These are phyloP conservation scores for Colletotrichum spaethianum DNA, from an alignment of 2,329 filamentous ascomycete species.

Conservation along the genomic window DNA sequence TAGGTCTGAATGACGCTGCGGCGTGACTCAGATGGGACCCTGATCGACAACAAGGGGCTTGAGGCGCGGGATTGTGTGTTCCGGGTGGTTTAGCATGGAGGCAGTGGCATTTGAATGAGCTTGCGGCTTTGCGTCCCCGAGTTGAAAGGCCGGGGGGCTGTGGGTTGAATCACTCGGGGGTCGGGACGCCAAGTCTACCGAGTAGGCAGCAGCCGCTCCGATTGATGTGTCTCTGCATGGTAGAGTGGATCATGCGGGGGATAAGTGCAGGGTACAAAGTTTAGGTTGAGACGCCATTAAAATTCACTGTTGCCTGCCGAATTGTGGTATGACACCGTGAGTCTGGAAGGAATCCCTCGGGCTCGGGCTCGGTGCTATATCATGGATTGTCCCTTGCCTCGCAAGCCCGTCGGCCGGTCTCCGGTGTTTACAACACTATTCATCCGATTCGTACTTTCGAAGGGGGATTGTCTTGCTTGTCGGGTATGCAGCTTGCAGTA, in stretches of 20 bases:
- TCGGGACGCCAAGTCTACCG: conserved; percentile 20
- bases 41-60: neutral
- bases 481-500: neutral
- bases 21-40: conserved; percentile 1
- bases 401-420: conserved; percentile 13
- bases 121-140: neutral
- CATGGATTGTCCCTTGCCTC: neutral
- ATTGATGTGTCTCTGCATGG: neutral
- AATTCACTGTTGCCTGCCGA: neutral
- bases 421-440: neutral
- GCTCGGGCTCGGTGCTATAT: neutral
- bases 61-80: neutral
- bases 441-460: neutral
- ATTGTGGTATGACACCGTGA: neutral
- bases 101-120: neutral
- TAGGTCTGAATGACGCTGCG: neutral
- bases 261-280: neutral
- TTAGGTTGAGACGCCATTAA: neutral
- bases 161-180: conserved; percentile 5
- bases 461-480: neutral
- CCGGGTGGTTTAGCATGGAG: neutral
- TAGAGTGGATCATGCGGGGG: neutral
- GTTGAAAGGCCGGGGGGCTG: neutral
- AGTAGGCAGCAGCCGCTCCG: conserved; percentile 26
- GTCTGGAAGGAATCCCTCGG: neutral